Base-by-base conservation (phyloP, 1,284 basidiomycete genomes). In the Malassezia cuniculi region DNA sequence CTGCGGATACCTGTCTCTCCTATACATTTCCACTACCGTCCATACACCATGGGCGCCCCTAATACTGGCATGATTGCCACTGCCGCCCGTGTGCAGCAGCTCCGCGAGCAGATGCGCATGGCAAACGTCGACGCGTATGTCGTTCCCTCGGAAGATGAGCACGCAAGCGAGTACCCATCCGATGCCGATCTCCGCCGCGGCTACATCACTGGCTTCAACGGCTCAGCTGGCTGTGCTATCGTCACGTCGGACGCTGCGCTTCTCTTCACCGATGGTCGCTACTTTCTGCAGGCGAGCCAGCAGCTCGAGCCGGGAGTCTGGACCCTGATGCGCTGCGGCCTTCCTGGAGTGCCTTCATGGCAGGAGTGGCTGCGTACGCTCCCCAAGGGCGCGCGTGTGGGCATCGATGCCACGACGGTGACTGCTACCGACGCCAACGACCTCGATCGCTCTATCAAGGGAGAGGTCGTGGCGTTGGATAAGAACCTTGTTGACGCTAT, bases 191-290 rank as follows among this genome's bases (percentile, higher is more conserved):
- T 82, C 40, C 74, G 87, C 31, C 74, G 89, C 18, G 81, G 77
- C 0, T 93, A 77, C 70, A 82, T 94, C 48, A 85, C 85, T 25
- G 84, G 84, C 9, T 95, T 95, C 71, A 84, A 77, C 47, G 90
- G 89, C 25, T 90, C 85, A 15, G 86, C 89, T 46, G 89, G 85
- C 22, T 53, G 45, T 54, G 90, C 84, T 11, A 70, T 90, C 32
- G 73, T 94, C 15, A 86, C 85, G 0, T 67, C 39, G 28, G 31
- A 40, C 24, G 43, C 57, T 31, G 64, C 56, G 0, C 78, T 74
- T 47, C 71, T 87, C 32, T 89, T 87, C 67, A 93, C 87, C 1
- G 89, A 94, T 70, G 89, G 89, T 2, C 73, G 90, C 30, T 97
- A 95, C 69, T 93, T 82, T 62, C 71, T 93, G 10, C 90, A 95